Conservation (phyloP, 1,284 basidiomycete genomes). For the Heterobasidion parviporum region DNA sequence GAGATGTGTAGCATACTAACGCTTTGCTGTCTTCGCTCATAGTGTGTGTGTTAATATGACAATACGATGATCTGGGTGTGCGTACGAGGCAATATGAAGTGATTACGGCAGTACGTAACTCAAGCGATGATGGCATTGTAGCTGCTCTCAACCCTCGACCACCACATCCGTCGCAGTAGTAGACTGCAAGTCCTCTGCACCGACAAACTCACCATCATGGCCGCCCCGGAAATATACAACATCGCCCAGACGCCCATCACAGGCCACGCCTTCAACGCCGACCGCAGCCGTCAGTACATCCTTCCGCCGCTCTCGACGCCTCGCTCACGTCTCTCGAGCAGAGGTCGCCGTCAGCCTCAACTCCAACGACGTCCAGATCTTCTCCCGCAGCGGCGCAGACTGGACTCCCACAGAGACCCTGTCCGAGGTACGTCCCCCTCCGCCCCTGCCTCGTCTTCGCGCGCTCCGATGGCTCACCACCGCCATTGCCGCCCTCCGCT, state of each 20-base stretch:
- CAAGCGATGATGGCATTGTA: background rate
- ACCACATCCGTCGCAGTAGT: slow-evolving; percentile 27
- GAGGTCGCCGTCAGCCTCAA: slow-evolving; percentile 92
- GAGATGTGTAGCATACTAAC: too few relatives aligned
- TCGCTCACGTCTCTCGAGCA: slow-evolving; percentile 24
- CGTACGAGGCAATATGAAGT: too few relatives aligned
- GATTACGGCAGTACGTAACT: too few relatives aligned
- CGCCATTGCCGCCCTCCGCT: background rate
- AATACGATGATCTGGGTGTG: too few relatives aligned
- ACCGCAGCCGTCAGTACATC: slow-evolving; percentile 60
- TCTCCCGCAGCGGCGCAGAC: slow-evolving; percentile 53
- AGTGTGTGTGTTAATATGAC: too few relatives aligned
- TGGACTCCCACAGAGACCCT: slow-evolving; percentile 82
- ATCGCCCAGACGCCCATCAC: slow-evolving; percentile 82
- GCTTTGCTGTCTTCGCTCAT: too few relatives aligned
- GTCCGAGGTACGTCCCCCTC: slow-evolving; percentile 58
- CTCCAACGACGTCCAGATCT: slow-evolving; percentile 85
- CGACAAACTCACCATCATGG: slow-evolving; percentile 37
- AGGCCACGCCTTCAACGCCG: slow-evolving; percentile 88
- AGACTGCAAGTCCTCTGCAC: slow-evolving; percentile 74
- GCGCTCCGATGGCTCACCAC: background rate
- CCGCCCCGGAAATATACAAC: slow-evolving; percentile 67
- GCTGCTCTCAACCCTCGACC: background rate
- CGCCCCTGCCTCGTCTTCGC: background rate
- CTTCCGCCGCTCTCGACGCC: slow-evolving; percentile 1